These are phyloP conservation scores for Anthoceros angustus DNA, from an alignment of 225 moss, liverwort and hornwort species.

Conservation along the genomic window DNA sequence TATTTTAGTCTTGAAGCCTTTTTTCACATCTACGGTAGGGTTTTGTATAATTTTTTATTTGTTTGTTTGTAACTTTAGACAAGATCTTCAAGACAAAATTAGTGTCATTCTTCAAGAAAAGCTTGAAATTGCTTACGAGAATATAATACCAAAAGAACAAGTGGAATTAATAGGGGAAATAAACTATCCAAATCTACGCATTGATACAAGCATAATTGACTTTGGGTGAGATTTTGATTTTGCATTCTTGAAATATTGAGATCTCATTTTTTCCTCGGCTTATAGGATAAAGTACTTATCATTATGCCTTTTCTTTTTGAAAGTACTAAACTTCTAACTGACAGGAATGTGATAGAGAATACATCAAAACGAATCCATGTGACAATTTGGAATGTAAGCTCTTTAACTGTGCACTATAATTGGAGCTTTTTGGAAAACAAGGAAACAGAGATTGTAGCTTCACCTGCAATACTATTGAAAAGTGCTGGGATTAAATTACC, in stretches of 20 bases:
- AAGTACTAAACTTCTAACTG: not conserved
- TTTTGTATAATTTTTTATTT: no score
- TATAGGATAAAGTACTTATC: not conserved
- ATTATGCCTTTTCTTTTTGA: not conserved
- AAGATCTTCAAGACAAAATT: constrained; percentile 16
- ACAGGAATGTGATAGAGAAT: constrained; percentile 59
- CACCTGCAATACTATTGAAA: constrained; percentile 16
- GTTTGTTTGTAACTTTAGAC: no score
- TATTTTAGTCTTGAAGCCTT: no score
- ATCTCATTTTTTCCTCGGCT: not conserved
- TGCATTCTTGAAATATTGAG: not conserved
- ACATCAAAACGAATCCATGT: constrained; percentile 61
- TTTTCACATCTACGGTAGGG: no score
- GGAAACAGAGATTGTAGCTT: constrained; percentile 33
- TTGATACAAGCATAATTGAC: constrained; percentile 40
- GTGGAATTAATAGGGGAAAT: constrained; percentile 54
- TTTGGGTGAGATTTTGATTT: constrained; percentile 37
- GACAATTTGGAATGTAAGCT: constrained; percentile 38
- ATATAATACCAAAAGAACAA: constrained; percentile 29
- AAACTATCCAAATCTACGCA: constrained; percentile 49
- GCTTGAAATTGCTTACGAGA: constrained; percentile 38
- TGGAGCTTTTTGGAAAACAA: constrained; percentile 56
- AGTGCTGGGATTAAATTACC: constrained; percentile 40
- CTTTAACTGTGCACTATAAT: constrained; percentile 40
- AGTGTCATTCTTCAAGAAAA: constrained; percentile 20